A percentile compares a stretch with the other conserved stretches of the same genome.
Evolutionary conservation across 176 grass and related monocot species (phyloP).

Genomic region (Saccharum spontaneum): DNA sequence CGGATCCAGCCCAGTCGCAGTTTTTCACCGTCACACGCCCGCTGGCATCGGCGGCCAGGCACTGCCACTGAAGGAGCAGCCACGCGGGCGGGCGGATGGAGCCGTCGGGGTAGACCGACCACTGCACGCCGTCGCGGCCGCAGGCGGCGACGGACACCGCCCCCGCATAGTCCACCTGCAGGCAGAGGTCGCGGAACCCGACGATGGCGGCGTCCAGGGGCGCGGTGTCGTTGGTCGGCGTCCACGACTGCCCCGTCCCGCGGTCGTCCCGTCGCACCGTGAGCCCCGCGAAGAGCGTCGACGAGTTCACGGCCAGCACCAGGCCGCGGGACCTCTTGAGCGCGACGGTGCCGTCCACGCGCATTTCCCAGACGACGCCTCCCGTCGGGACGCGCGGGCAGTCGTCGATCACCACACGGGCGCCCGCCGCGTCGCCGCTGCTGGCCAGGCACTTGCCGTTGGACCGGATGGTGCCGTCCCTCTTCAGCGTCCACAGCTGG

Average conservation of each 20-base stretch:
- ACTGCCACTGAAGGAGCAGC: background rate
- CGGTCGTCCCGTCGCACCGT: background rate
- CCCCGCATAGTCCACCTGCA: background rate
- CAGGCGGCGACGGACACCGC: background rate
- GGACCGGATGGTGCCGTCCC: background rate
- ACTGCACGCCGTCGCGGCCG: background rate
- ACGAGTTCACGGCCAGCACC: background rate
- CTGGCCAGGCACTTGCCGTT: background rate
- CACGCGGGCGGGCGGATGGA: background rate
- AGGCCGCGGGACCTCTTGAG: background rate
- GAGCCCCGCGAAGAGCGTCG: fast-evolving
- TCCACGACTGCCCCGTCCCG: background rate
- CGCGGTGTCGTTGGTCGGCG: background rate
- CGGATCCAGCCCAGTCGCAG: background rate
- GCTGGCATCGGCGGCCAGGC: background rate
- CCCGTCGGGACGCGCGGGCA: background rate
- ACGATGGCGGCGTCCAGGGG: background rate
- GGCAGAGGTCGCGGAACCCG: background rate
- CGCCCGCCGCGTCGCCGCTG: background rate
- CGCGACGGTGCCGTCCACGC: background rate
- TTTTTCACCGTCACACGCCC: background rate
- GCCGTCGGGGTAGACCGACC: background rate
- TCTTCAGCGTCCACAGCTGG: background rate
- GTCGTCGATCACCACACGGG: background rate
- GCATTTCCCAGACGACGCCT: background rate